Conservation (phyloP, 164 flowering plant genomes). For the Malania oleifera region DNA sequence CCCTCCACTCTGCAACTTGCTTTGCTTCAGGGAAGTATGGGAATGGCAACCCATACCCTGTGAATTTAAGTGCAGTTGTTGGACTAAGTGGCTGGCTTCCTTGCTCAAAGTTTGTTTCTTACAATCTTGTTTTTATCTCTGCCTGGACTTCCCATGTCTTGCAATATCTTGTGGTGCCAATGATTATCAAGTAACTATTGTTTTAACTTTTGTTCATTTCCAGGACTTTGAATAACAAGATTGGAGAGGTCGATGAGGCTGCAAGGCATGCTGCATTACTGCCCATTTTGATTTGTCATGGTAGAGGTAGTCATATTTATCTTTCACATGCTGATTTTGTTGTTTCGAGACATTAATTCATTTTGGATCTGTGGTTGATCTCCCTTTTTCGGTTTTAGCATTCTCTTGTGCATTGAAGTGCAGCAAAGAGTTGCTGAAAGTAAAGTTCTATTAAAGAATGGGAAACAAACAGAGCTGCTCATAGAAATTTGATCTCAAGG, state of each 20-base stretch:
- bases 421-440: too few species aligned
- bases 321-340: background rate
- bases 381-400: too few species aligned
- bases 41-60: background rate
- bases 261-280: background rate
- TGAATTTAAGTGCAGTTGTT: background rate
- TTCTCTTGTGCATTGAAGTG: too few species aligned
- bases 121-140: background rate
- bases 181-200: too few species aligned
- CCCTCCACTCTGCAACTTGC: constrained; percentile 3
- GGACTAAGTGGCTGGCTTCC: constrained; percentile 11
- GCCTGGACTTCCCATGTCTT: background rate
- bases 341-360: too few species aligned
- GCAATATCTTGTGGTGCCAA: background rate
- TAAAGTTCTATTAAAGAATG: too few species aligned
- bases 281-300: constrained; percentile 2
- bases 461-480: too few species aligned
- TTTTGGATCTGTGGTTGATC: too few species aligned
- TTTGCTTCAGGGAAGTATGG: background rate
- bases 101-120: background rate
- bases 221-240: background rate
- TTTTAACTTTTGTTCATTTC: background rate
- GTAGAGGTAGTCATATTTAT: constrained; percentile 4
- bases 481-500: too few species aligned
- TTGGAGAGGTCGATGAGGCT: background rate